Evolutionary conservation across 495 filamentous ascomycete species (phyloP), one percentile per base, ranked within the genome.

Genomic region (Hypoxylon fuscum): DNA sequence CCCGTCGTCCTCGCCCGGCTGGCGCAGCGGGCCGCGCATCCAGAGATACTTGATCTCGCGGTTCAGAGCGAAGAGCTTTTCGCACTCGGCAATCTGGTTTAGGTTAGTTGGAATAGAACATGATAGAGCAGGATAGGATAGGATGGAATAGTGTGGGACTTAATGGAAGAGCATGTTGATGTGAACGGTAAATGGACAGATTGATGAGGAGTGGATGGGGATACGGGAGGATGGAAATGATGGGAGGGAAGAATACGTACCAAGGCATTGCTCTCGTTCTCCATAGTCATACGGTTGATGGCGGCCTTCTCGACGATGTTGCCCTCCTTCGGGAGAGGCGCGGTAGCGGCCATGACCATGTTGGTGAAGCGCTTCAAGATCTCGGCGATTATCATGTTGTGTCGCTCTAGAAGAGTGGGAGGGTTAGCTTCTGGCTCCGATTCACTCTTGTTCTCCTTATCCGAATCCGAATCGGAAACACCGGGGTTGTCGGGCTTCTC

Each of bases 41-140:
- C 78, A 81, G 1, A 81, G 70, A 18, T 74, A 69, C 49, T 77
- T 74, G 23, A 81, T 67, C 53, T 74, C 70, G 40, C 77, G 73
- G 29, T 67, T 81, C 1, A 81, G 59, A 2, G 65, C 35, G 3
- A 79, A 67, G 0, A 81, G 70, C 40, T 76, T 74, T 50, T 77
- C 60, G 47, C 75, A 50, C 66, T 78, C 61, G n/a, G 64, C 41
- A 20, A 66, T 62, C 59, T 71, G 21, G 11, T 15, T 9, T 10
- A 27, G 5, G 46, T 46, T 38, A 48, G 59, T 42, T 48, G 46
- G 15, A 3, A 10, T 18, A 9, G 21, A 17, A 48, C 10, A 10
- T 31, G 27, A 31, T 31, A 31, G 27, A 31, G 27, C 10, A 25
- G 12, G 17, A n/a, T 22, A 18, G 27, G 15, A 21, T 18, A 5